Percentiles rank a stretch among this genome's conserved stretches.
phyloP scores from a whole-genome alignment of 805 yeast genomes.

The Diddensiella santjacobensis region DNA sequence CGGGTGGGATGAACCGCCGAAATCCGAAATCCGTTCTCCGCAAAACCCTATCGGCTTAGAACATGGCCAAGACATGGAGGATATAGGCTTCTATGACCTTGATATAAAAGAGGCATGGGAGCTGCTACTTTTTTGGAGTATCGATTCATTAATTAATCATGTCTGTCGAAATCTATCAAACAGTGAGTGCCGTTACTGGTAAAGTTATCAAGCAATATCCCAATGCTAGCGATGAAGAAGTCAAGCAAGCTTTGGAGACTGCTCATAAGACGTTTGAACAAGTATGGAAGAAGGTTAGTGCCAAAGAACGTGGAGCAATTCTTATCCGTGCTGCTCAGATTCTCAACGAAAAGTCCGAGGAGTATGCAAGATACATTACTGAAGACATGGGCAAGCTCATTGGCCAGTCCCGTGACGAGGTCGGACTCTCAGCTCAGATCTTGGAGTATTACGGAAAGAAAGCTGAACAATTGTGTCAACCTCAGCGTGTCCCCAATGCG shows the following conservation, averaged over 20 bases:
- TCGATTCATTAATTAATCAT: background rate
- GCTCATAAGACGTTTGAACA: slow-evolving; percentile 49
- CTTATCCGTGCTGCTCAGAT: slow-evolving; percentile 48
- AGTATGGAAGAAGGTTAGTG: slow-evolving; percentile 51
- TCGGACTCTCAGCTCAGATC: slow-evolving; percentile 41
- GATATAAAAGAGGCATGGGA: no score
- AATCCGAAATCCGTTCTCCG: no score
- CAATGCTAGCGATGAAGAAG: slow-evolving; percentile 47
- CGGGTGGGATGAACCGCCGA: no score
- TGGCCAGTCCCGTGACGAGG: slow-evolving; percentile 63
- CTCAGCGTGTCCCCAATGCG: slow-evolving; percentile 54
- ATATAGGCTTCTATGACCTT: no score
- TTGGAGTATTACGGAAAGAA: slow-evolving; percentile 57
- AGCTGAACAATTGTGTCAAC: slow-evolving; percentile 62
- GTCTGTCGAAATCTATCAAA: background rate
- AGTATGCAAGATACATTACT: slow-evolving; percentile 59
- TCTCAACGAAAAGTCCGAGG: slow-evolving; percentile 53
- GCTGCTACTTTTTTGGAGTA: no score
- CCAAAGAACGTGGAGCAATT: slow-evolving; percentile 49
- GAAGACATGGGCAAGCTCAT: slow-evolving; percentile 77
- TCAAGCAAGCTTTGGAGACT: slow-evolving; percentile 47
- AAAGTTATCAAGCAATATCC: slow-evolving; percentile 59
- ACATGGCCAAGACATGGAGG: no score
- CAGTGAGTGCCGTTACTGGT: slow-evolving; percentile 66
- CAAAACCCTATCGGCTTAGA: no score